phyloP scores from a whole-genome alignment of 2,329 filamentous ascomycete species.

The Mycosphaerella sp. region DNA sequence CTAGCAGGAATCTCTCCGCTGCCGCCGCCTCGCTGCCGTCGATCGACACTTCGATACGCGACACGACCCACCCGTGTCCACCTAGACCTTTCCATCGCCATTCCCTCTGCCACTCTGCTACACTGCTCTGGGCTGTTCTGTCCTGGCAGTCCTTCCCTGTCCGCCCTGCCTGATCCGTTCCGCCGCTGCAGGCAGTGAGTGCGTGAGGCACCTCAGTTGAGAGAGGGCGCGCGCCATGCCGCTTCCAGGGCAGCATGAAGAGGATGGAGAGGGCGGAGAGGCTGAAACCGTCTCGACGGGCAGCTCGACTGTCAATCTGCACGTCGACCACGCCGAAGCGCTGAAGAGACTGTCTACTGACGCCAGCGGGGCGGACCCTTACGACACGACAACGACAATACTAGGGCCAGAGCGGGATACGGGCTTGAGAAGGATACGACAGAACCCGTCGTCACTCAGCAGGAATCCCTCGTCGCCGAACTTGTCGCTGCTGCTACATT shows the following conservation, averaged over 20 bases:
- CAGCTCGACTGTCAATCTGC: conserved; percentile 32
- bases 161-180: too few species aligned
- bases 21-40: too few species aligned
- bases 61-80: too few species aligned
- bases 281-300: conserved; percentile 36
- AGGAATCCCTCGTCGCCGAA: conserved; percentile 59
- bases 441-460: conserved; percentile 49
- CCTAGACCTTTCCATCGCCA: too few species aligned
- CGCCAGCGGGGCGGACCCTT: conserved; percentile 53
- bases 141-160: too few species aligned
- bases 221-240: neutral
- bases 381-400: conserved; percentile 58
- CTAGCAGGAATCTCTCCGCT: too few species aligned
- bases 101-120: too few species aligned
- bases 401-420: conserved; percentile 51
- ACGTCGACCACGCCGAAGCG: conserved; percentile 49
- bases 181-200: too few species aligned
- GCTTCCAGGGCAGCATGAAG: neutral
- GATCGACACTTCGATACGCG: too few species aligned
- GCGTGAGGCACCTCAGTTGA: neutral
- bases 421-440: conserved; percentile 88
- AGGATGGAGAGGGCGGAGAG: conserved; percentile 28
- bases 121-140: too few species aligned
- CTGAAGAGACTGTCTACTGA: conserved; percentile 69
- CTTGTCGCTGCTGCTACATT: conserved; percentile 64